These are phyloP conservation scores for Naganishia vishniacii DNA, from an alignment of 768 basidiomycete genomes.

Conservation along the genomic window DNA sequence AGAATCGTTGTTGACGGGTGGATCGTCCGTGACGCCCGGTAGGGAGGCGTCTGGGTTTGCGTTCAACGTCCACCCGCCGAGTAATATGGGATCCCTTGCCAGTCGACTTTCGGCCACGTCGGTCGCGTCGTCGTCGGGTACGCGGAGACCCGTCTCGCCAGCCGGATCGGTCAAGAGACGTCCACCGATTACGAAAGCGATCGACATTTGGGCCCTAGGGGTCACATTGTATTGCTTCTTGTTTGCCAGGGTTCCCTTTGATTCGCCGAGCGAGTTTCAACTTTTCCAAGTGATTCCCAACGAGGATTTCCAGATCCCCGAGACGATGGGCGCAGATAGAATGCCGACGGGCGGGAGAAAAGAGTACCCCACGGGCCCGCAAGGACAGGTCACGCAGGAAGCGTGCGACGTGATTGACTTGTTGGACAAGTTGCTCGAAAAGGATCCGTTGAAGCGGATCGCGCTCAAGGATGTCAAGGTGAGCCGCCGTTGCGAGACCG, in stretches of 20 bases:
- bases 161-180: conserved; percentile 26
- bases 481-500: conserved; percentile 28
- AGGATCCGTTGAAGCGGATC: conserved; percentile 68
- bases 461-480: conserved; percentile 80
- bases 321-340: conserved; percentile 66
- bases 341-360: conserved; percentile 61
- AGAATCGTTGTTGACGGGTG: conserved; percentile 35
- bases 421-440: conserved; percentile 71
- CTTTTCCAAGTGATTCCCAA: conserved; percentile 75
- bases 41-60: conserved; percentile 36
- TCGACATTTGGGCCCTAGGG: conserved; percentile 97
- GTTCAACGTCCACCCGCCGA: conserved; percentile 34
- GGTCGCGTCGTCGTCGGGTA: conserved; percentile 35
- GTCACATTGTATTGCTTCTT: conserved; percentile 91
- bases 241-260: conserved; percentile 79
- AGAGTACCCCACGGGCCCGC: conserved; percentile 25
- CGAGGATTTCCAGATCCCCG: conserved; percentile 64
- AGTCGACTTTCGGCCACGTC: conserved; percentile 19
- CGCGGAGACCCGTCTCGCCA: conserved; percentile 39
- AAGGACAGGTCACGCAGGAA: conserved; percentile 46
- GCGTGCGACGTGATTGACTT: conserved; percentile 65
- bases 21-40: conserved; percentile 28
- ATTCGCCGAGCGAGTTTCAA: conserved; percentile 63
- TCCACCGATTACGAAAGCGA: conserved; percentile 73
- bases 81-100: conserved; percentile 31